A percentile compares a stretch with the other conserved stretches of the same genome.
These are phyloP conservation scores for Sporisorium sorghi DNA, from an alignment of 1,284 basidiomycete species.

Conservation along the genomic window DNA sequence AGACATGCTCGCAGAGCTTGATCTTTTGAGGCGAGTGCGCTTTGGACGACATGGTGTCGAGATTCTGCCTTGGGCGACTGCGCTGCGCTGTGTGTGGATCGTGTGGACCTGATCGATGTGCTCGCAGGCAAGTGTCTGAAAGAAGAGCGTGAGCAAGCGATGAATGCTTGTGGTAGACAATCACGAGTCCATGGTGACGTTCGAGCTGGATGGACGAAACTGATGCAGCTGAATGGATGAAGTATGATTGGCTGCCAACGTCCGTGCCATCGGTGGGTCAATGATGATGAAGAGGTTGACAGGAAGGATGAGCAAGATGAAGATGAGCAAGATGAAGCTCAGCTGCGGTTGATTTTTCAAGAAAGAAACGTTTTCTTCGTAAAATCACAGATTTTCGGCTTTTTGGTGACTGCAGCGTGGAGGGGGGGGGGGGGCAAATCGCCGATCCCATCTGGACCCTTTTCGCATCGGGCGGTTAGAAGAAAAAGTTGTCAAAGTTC, in stretches of 20 bases:
- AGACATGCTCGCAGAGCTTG: conserved; percentile 78
- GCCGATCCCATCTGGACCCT: conserved; percentile 1
- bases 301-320: conserved; percentile 8
- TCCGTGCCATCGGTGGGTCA: not conserved
- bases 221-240: not conserved
- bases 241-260: not conserved
- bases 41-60: conserved; percentile 30
- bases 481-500: conserved; percentile 5
- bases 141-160: conserved; percentile 2
- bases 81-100: not conserved
- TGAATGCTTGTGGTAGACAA: not conserved
- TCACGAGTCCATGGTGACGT: conserved; percentile 6
- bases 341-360: not conserved
- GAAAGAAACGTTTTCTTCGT: conserved; percentile 33
- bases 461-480: conserved; percentile 4
- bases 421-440: conserved; percentile 8
- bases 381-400: conserved; percentile 12
- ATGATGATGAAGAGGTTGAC: not conserved
- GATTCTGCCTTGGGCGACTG: not conserved
- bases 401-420: conserved; percentile 26
- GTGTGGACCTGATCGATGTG: not conserved
- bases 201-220: too few relatives aligned
- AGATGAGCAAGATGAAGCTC: not conserved
- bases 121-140: not conserved
- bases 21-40: conserved; percentile 64